Evolutionary conservation across 139 green algal species (phyloP), one percentile per base, ranked within the genome.

Genomic region (Ettlia oleoabundans): DNA sequence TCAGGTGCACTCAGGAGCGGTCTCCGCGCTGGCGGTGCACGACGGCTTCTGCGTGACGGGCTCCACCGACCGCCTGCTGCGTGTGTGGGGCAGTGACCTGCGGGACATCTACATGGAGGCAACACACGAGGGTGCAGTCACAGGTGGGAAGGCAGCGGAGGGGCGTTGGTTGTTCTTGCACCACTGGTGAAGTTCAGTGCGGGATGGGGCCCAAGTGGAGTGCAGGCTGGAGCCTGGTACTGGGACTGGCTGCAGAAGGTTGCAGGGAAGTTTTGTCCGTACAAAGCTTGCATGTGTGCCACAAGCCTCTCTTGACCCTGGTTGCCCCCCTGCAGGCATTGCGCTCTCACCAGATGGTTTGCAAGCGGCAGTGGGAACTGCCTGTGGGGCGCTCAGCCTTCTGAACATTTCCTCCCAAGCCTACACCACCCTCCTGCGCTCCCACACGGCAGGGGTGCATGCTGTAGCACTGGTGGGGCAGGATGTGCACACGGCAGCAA

Each of bases 1-100:
- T 71, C 90, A 96, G 90, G 86, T 95, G 63, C 93, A 96, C 84
- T 81, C 80, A 9, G 89, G 81, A 6, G 87, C 90, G 70, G 93
- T 97, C 84, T 94, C 95, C 84, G 65, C 47, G 28, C 52, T 92
- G 42, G 51, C 84, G 0, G 52, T 95, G 24, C 88, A 88, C 35
- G 89, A 93, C 30, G 92, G 94, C n/a, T 88, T 96, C 28, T 91
- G 85, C 10, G 80, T 93, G 33, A 96, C 92, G 1, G 93, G 68
- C 35, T 90, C 84, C 19, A 90, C 95, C 53, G 94, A 96, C 83
- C 42, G 70, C 37, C 86, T 84, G 52, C 71, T 95, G 76, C 89
- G 93, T 3, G 82, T 95, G 62, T 97, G 93, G 93, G 92, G 92
- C 9, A 66, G 93, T 32, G 93, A 96, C 85, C 88, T 97, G 37